Base-by-base conservation (phyloP, 2,329 filamentous ascomycete species). In the Penicillium freii region DNA sequence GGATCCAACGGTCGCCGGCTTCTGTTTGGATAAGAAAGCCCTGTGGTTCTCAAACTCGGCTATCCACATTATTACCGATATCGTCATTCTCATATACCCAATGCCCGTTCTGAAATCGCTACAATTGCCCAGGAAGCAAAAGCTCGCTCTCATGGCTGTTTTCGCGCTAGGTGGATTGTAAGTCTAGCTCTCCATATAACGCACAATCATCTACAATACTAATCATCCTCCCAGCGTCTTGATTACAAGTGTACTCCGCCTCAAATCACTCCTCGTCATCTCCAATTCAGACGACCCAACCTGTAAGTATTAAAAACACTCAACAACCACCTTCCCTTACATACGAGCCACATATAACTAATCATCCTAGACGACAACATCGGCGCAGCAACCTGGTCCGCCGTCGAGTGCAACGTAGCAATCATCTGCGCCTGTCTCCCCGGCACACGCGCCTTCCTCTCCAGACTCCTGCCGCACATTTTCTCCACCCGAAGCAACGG, bases 21-120 rank as follows among this genome's bases (percentile, higher is more conserved):
- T 64, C 45, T 79, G 77, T 57, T 71, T 78, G 44, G 60, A 74
- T 52, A 76, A 74, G 54, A 69, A 68, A 9, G 67, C 64, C 8
- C 71, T 79, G 47, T 79, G 77, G 77, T 77, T 75, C 43, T 73
- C 74, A 11, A 79, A 77, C 52, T 73, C 76, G 0, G 73, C 64
- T 2, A 73, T 78, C 45, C 75, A 75, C 36, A 78, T 79, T 34
- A 48, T 71, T 5, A 78, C 76, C 13, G 77, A 79, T 62, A 48
- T 78, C 29, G 52, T 76, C 29, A 76, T 79, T 33, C 65, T 79
- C 11, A 48, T 72, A 4, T 67, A 75, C 9, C 77, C 77, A 1
- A 77, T 78, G 71, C 76, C 73, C 0, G 70, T 75, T 2, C 71
- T 79, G 13, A 73, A 69, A n/a, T 66, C 66, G 0, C 66, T 79